A percentile compares a stretch with the other conserved stretches of the same genome.
These are phyloP conservation scores for Heritiera fomes DNA, from an alignment of 345 rosid species.

Conservation along the genomic window DNA sequence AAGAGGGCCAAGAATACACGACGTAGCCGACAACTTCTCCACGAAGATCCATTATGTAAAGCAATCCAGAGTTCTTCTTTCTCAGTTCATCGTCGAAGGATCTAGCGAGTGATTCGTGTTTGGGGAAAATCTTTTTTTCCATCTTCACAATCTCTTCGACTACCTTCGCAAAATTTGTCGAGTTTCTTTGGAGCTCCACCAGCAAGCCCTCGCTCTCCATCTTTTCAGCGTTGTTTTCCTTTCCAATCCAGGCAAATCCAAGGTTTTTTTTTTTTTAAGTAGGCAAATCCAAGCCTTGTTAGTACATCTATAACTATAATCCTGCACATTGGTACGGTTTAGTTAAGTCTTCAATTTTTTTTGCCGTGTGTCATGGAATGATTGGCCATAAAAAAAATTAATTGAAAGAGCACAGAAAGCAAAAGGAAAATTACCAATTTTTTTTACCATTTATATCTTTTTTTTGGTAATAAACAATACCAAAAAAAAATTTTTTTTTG, in stretches of 20 bases:
- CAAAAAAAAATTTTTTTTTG: no score
- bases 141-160: conserved; percentile 68
- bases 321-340: no score
- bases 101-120: conserved; percentile 76
- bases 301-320: no score
- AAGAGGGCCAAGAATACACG: conserved; percentile 76
- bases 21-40: conserved; percentile 64
- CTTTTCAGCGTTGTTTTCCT: neutral
- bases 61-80: conserved; percentile 67
- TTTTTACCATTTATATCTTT: no score
- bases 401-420: no score
- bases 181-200: conserved; percentile 53
- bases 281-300: no score
- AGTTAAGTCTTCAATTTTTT: no score
- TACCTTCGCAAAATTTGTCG: conserved; percentile 38
- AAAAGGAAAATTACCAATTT: no score
- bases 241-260: neutral
- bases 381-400: no score
- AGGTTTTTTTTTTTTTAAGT: no score
- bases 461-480: no score
- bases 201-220: conserved; percentile 36
- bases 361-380: no score
- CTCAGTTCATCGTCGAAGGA: conserved; percentile 69
- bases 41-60: conserved; percentile 36
- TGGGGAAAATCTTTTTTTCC: conserved; percentile 73